Evolutionary conservation across 1,284 basidiomycete species (phyloP).

Genomic region (Trametes polyzona): DNA sequence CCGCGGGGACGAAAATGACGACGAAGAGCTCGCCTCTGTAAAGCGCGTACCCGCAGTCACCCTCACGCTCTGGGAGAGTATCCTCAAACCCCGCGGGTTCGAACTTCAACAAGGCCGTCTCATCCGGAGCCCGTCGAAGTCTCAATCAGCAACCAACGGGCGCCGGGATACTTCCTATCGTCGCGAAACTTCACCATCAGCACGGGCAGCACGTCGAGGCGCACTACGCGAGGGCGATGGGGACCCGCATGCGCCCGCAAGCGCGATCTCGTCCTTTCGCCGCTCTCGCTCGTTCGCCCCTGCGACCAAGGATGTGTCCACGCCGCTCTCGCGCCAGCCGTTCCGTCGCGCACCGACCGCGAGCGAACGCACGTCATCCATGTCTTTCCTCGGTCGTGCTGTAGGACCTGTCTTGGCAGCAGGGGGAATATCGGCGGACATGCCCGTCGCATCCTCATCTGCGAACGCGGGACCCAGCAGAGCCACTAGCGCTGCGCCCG

Average conservation of each 20-base stretch:
- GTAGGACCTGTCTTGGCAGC: constrained; percentile 13
- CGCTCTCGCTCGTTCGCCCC: constrained; percentile 63
- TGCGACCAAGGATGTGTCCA: constrained; percentile 28
- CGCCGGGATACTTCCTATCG: constrained; percentile 5
- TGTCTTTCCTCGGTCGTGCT: constrained; percentile 23
- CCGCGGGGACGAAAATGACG: constrained; percentile 17
- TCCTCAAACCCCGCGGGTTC: constrained; percentile 68
- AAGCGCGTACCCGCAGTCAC: constrained; percentile 62
- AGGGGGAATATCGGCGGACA: constrained; percentile 10
- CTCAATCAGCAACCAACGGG: constrained; percentile 30
- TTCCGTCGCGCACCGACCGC: constrained; percentile 45
- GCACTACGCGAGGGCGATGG: constrained; percentile 12
- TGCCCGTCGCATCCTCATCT: constrained; percentile 22
- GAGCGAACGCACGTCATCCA: constrained; percentile 9
- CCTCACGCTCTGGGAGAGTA: constrained; percentile 66
- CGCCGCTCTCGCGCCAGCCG: constrained; percentile 42
- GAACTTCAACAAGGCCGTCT: constrained; percentile 57
- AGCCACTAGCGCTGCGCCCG: constrained; percentile 5
- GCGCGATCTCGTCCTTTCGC: constrained; percentile 58
- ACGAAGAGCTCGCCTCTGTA: constrained; percentile 55
- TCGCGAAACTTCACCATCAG: constrained; percentile 21
- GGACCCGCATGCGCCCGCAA: constrained; percentile 31
- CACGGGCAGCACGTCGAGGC: constrained; percentile 6
- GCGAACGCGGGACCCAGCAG: constrained; percentile 16
- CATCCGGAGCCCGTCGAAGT: constrained; percentile 57